Evolutionary conservation across 345 rosid genomes (phyloP).

Genomic region (Populus simonii): DNA sequence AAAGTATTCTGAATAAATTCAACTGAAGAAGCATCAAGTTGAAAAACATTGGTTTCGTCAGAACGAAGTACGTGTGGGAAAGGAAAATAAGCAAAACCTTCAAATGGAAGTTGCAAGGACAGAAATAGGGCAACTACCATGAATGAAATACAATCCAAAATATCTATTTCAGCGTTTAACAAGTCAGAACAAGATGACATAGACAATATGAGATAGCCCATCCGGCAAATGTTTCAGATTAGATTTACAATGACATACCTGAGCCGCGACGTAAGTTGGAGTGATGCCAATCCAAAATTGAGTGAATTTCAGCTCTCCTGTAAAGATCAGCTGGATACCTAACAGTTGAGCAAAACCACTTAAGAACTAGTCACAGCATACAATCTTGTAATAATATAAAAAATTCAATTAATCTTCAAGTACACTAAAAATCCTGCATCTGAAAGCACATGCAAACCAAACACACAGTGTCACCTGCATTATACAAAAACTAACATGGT

Average conservation of each 20-base stretch:
- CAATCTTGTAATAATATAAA: not conserved
- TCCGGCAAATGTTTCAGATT: not conserved
- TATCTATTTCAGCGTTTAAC: not conserved
- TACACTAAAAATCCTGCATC: not conserved
- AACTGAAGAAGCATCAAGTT: constrained; percentile 37
- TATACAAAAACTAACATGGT: too few species aligned
- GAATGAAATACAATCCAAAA: not conserved
- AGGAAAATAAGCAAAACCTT: not conserved
- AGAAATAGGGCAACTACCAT: not conserved
- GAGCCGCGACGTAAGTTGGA: constrained; percentile 66
- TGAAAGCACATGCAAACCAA: not conserved
- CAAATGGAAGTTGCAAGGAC: not conserved
- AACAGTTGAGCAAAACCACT: constrained; percentile 7
- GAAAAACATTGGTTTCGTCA: not conserved
- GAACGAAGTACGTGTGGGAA: not conserved
- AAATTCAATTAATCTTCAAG: not conserved
- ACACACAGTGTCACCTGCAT: not conserved
- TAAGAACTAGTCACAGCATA: constrained; percentile 1
- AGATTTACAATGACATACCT: constrained; percentile 31
- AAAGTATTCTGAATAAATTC: constrained; percentile 36
- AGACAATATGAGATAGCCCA: not conserved
- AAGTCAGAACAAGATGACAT: not conserved
- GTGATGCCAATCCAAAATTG: constrained; percentile 90
- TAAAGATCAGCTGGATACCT: constrained; percentile 88
- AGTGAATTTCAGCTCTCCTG: constrained; percentile 71